phyloP scores from a whole-genome alignment of 371 early-diverging fungal genomes.

The Polyrhizophydium stewartii region DNA sequence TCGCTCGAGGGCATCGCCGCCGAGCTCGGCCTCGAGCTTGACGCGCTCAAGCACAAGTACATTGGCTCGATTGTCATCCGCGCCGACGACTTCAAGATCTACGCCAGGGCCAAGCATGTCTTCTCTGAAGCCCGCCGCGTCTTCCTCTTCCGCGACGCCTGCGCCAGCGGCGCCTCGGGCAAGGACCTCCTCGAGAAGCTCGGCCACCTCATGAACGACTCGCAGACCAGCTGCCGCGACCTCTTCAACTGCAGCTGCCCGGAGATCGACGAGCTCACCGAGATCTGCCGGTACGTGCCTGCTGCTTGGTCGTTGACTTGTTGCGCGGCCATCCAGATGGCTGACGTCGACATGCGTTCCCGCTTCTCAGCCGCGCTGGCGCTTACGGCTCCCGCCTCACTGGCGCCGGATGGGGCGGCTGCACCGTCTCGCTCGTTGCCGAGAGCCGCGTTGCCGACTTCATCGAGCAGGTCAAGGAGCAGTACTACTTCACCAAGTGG shows the following conservation, averaged over 20 bases:
- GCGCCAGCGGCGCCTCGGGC: slow-evolving; percentile 36
- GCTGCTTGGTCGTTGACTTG: too few species aligned
- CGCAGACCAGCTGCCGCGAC: slow-evolving; percentile 77
- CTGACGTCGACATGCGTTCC: too few species aligned
- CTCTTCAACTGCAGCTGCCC: slow-evolving; percentile 85
- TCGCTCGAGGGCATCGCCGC: slow-evolving; percentile 58
- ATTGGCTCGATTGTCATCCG: slow-evolving; percentile 37
- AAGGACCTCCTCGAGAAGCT: slow-evolving; percentile 41
- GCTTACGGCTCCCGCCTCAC: slow-evolving; percentile 80
- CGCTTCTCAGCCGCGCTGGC: slow-evolving; percentile 35
- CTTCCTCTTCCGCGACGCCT: slow-evolving; percentile 67
- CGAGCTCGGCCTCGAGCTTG: slow-evolving; percentile 47
- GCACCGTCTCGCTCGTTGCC: slow-evolving; percentile 79
- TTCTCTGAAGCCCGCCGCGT: slow-evolving; percentile 81
- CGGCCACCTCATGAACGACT: slow-evolving; percentile 85
- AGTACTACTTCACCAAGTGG: slow-evolving; percentile 62
- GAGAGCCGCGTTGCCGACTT: slow-evolving; percentile 59
- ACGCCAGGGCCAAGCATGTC: slow-evolving; percentile 79
- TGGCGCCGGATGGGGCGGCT: slow-evolving; percentile 97
- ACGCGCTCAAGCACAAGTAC: slow-evolving; percentile 55
- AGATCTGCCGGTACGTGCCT: slow-evolving; percentile 44
- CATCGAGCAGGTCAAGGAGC: slow-evolving; percentile 58
- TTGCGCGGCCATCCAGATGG: too few species aligned
- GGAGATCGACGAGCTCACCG: slow-evolving; percentile 79
- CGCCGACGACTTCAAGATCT: background rate